Base-by-base conservation (phyloP, 2,329 filamentous ascomycete genomes). In the Malbranchea cinnamomea region DNA sequence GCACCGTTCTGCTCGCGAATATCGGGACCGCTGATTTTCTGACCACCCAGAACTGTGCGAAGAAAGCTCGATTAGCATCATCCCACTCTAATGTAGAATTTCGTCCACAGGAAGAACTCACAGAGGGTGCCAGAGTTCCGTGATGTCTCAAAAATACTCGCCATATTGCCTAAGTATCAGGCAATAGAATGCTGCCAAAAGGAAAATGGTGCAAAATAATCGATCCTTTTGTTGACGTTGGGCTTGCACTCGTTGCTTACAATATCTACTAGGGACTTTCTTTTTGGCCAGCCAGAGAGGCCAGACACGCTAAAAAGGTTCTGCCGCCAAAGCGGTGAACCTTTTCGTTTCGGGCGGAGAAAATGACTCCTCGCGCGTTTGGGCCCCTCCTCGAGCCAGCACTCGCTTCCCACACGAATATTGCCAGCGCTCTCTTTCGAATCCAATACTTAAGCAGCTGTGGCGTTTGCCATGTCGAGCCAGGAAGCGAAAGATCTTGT, bases 1-100 rank as follows among this genome's bases (percentile, higher is more conserved):
- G 53, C 60, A 81, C 80, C 79, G 67, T 94, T 95, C 62, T 95
- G 85, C 55, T 98, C 89, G 54, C 89, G 74, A 56, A 98, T 92
- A 62, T 98, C 89, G 48, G 82, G 68, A 44, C 89, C 89, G 46
- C 82, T 93, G 59, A 95, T 92, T 73, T 98, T 98, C 62, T 83
- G 76, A 54, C 89, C 89, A 46, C 89, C 89, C 40, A 98, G 72
- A 66, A 98, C 71, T 75, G 55, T n/a, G n/a, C 44, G 43, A 37
- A 41, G 45, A 43, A 40, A 45, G 49, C 58, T 42, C 56, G 53
- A 45, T 31, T 18, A 31, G 23, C 12, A 24, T 18, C 16, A n/a
- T n/a, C n/a, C n/a, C n/a, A n/a, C n/a, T n/a, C n/a, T n/a, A n/a
- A n/a, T n/a, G n/a, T n/a, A n/a, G n/a, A n/a, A n/a, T n/a, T n/a